These are phyloP conservation scores for Fusarium duplospermum DNA, from an alignment of 2,329 filamentous ascomycete genomes.

Conservation along the genomic window DNA sequence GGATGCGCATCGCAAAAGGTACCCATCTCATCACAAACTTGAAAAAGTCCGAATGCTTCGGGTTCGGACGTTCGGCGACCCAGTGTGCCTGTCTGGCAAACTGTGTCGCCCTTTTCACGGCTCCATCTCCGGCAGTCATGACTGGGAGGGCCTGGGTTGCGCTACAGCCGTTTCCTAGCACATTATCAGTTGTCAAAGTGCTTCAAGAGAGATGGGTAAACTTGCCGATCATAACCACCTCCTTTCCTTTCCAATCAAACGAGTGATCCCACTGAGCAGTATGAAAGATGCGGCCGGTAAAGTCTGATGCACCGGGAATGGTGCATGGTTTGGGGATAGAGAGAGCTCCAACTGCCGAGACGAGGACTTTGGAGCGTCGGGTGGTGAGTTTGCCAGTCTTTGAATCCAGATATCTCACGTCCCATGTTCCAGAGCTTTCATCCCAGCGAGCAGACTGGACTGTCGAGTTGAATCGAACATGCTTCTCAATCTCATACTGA, in stretches of 20 bases:
- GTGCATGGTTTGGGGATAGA: slow-evolving; percentile 38
- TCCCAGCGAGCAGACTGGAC: slow-evolving; percentile 43
- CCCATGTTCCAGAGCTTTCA: slow-evolving; percentile 33
- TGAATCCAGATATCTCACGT: slow-evolving; percentile 21
- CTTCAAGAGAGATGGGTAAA: rapidly evolving
- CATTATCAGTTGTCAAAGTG: rapidly evolving
- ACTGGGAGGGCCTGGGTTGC: slow-evolving; percentile 42
- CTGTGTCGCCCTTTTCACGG: slow-evolving; percentile 56
- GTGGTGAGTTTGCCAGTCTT: slow-evolving; percentile 2
- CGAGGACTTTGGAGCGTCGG: slow-evolving; percentile 26
- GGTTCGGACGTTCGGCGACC: slow-evolving; percentile 46
- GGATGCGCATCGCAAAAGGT: slow-evolving; percentile 34
- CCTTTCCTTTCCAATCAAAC: slow-evolving; percentile 41
- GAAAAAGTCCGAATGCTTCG: slow-evolving; percentile 36
- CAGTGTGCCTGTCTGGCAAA: slow-evolving; percentile 64
- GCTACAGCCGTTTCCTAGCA: slow-evolving; percentile 44
- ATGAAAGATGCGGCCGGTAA: slow-evolving; percentile 40
- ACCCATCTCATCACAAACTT: slow-evolving; percentile 41
- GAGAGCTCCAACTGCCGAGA: slow-evolving; percentile 43
- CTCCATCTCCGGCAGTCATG: slow-evolving; percentile 30
- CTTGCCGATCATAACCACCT: slow-evolving; percentile 40
- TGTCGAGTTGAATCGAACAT: slow-evolving; percentile 29
- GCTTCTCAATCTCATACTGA: slow-evolving; percentile 32
- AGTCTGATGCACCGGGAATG: slow-evolving; percentile 32
- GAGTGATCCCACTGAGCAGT: slow-evolving; percentile 43